These are phyloP conservation scores for Edaphochlamys debaryana DNA, from an alignment of 139 green algal species.

Conservation along the genomic window DNA sequence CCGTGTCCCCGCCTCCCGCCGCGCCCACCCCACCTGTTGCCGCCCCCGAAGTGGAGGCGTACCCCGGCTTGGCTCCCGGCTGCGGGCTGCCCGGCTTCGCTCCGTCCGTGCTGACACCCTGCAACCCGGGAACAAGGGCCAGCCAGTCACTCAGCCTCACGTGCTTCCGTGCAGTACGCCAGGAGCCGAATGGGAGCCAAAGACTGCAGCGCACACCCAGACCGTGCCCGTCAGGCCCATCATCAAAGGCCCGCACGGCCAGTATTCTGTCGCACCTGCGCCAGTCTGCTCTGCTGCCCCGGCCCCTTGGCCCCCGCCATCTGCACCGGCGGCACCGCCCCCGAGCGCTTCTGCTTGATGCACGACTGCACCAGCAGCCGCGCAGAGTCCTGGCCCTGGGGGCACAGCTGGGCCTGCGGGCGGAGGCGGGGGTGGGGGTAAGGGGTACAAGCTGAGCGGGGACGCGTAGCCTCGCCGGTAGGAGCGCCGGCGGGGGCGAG, in stretches of 20 bases:
- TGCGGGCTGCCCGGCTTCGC: not conserved
- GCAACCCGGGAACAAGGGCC: too few species aligned
- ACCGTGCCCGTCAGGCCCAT: too few species aligned
- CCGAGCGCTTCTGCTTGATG: slow-evolving; percentile 37
- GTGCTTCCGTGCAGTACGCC: too few species aligned
- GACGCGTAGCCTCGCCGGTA: too few species aligned
- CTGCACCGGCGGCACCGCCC: slow-evolving; percentile 18
- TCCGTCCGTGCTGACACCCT: slow-evolving; percentile 40
- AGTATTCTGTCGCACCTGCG: slow-evolving; percentile 24
- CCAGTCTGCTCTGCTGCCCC: slow-evolving; percentile 34
- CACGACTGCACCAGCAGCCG: slow-evolving; percentile 39
- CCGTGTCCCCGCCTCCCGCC: too few species aligned
- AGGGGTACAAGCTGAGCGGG: too few species aligned
- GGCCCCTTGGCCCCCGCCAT: slow-evolving; percentile 21
- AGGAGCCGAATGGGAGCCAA: too few species aligned
- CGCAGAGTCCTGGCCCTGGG: slow-evolving; percentile 18
- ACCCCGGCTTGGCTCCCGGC: not conserved
- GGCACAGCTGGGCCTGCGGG: slow-evolving; percentile 38
- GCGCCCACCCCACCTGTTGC: too few species aligned
- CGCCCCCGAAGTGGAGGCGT: not conserved
- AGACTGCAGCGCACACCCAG: too few species aligned
- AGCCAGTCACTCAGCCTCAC: too few species aligned
- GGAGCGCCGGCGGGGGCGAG: too few species aligned
- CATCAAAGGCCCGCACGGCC: too few species aligned
- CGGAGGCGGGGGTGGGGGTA: not conserved